These are phyloP conservation scores for Erysimum pusillum DNA, from an alignment of 441 rosid genomes.

Conservation along the genomic window DNA sequence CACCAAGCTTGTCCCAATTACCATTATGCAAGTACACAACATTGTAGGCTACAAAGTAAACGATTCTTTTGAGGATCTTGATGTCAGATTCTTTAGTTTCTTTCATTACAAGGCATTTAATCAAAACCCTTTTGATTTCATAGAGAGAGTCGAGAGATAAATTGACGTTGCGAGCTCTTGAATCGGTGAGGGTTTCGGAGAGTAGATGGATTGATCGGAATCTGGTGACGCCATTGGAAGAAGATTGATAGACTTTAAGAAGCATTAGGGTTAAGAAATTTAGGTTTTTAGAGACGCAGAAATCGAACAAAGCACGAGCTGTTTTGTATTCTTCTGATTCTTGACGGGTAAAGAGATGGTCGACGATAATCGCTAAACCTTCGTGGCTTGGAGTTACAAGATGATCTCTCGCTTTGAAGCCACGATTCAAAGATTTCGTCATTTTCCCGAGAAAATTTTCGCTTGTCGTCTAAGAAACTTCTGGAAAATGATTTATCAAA, in stretches of 20 bases:
- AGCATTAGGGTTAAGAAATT: not conserved
- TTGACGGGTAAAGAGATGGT: not conserved
- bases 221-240: not conserved
- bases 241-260: not conserved
- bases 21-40: not conserved
- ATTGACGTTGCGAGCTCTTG: not conserved
- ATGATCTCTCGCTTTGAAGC: not conserved
- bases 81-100: not conserved
- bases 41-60: slow-evolving; percentile 2
- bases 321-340: not conserved
- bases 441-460: not conserved
- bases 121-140: not conserved
- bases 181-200: not conserved
- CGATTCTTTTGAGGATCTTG: slow-evolving; percentile 1
- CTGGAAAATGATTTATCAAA: no score
- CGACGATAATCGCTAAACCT: not conserved
- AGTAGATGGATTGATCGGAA: not conserved
- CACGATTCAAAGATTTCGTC: not conserved
- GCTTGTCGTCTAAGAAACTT: not conserved
- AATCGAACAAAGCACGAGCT: not conserved
- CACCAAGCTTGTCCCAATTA: slow-evolving; percentile 19
- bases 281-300: not conserved
- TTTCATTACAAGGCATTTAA: not conserved
- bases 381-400: not conserved
- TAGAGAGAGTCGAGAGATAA: not conserved